A percentile compares a stretch with the other conserved stretches of the same genome.
Conservation (phyloP, 1,139 yeast species). For the Pichia sp. region DNA sequence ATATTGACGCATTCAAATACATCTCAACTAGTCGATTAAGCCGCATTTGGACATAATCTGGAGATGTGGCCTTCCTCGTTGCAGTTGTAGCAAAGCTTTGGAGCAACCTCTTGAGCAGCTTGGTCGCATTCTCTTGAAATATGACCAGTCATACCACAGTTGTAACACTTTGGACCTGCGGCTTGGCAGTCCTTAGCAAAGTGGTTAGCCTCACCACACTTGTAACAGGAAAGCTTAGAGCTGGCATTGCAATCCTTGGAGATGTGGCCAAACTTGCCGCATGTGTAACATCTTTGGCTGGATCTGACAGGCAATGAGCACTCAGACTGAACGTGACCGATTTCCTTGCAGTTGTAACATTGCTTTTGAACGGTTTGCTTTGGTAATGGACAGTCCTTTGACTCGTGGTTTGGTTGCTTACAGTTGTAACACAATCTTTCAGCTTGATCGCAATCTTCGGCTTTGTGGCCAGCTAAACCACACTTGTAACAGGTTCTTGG, state of each 20-base stretch:
- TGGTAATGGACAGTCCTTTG: constrained; percentile 82
- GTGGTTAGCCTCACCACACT: constrained; percentile 92
- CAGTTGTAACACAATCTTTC: constrained; percentile 92
- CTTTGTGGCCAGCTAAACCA: constrained; percentile 89
- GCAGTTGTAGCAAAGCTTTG: constrained; percentile 74
- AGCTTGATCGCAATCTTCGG: constrained; percentile 78
- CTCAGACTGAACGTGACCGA: constrained; percentile 67
- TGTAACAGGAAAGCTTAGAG: constrained; percentile 58
- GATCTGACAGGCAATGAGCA: constrained; percentile 51
- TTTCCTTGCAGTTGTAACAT: constrained; percentile 75
- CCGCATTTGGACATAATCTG: constrained; percentile 51
- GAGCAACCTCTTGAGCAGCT: constrained; percentile 36
- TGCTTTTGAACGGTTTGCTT: constrained; percentile 79
- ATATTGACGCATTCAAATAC: not conserved
- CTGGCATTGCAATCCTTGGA: constrained; percentile 55
- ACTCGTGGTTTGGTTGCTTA: constrained; percentile 85
- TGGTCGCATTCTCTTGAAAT: constrained; percentile 75
- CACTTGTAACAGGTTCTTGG: constrained; percentile 89
- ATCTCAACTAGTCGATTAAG: not conserved
- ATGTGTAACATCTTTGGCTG: constrained; percentile 67
- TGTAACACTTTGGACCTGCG: constrained; percentile 74
- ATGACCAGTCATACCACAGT: constrained; percentile 89
- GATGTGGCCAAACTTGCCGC: constrained; percentile 83
- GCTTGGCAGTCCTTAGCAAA: constrained; percentile 90
- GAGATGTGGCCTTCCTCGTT: constrained; percentile 60